Conservation (phyloP, 1,284 basidiomycete species). For the Butyriboletus pseudospeciosus region DNA sequence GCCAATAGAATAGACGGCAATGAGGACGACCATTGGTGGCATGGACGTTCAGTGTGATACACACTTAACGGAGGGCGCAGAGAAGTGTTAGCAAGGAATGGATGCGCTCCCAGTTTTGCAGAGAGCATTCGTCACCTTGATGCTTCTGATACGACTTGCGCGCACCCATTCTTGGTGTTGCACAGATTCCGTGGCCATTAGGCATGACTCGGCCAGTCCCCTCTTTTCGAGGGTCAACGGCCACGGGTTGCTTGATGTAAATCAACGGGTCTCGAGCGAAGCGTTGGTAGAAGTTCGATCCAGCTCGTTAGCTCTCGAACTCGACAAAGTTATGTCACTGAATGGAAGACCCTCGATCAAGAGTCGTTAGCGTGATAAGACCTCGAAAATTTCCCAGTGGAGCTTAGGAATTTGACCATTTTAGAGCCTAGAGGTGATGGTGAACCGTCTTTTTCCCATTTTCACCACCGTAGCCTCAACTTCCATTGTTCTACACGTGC, state of each 20-base stretch:
- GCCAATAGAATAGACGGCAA: slow-evolving; percentile 3
- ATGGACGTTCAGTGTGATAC: slow-evolving; percentile 5
- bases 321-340: slow-evolving; percentile 17
- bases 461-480: slow-evolving; percentile 20
- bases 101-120: slow-evolving; percentile 23
- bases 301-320: slow-evolving; percentile 17
- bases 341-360: slow-evolving; percentile 33
- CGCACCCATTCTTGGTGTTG: slow-evolving; percentile 2
- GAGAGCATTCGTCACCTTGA: slow-evolving; percentile 10
- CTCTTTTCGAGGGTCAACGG: slow-evolving; percentile 22
- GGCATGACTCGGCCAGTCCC: slow-evolving; percentile 7
- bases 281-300: slow-evolving; percentile 1
- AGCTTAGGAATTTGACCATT: slow-evolving; percentile 26
- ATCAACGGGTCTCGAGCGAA: slow-evolving; percentile 17
- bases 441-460: slow-evolving; percentile 22
- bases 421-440: slow-evolving; percentile 17
- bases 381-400: slow-evolving; percentile 21
- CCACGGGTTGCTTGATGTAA: slow-evolving; percentile 14
- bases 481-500: slow-evolving; percentile 34
- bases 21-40: slow-evolving; percentile 10
- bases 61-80: slow-evolving; percentile 21
- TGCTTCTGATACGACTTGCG: slow-evolving; percentile 26
- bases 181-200: slow-evolving; percentile 15
- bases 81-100: slow-evolving; percentile 30
- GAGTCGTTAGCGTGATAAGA: slow-evolving; percentile 21